Conservation (phyloP, 768 basidiomycete species). For the Tulasnella sp. region DNA sequence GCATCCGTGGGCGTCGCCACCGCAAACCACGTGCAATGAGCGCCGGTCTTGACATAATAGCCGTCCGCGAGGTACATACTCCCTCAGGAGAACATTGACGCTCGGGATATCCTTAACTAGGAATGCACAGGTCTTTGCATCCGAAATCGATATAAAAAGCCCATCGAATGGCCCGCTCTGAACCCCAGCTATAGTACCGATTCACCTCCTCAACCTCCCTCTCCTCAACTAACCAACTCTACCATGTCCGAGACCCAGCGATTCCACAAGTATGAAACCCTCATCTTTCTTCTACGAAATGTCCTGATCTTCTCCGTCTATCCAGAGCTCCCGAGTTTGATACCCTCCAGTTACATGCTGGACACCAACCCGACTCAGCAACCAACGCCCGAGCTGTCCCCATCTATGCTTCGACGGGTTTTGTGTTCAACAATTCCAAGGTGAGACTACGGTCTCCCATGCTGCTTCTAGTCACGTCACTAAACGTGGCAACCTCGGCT, state of each 20-base stretch:
- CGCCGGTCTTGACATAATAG: background rate
- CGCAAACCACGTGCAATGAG: background rate
- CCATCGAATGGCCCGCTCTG: background rate
- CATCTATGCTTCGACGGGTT: slow-evolving; percentile 67
- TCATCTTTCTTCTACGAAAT: background rate
- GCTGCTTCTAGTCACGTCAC: background rate
- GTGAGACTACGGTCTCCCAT: slow-evolving; percentile 30
- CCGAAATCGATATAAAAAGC: background rate
- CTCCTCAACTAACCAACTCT: background rate
- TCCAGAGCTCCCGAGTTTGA: slow-evolving; percentile 57
- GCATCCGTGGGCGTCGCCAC: background rate
- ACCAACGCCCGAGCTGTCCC: slow-evolving; percentile 55
- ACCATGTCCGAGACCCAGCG: background rate
- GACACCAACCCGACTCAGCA: slow-evolving; percentile 41
- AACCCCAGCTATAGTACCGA: background rate
- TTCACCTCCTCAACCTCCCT: background rate
- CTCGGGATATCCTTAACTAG: background rate
- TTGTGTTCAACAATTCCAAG: slow-evolving; percentile 61
- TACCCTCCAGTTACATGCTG: slow-evolving; percentile 72
- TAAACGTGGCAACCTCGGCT: background rate
- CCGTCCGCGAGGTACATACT: background rate
- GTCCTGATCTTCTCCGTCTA: background rate
- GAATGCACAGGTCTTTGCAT: background rate
- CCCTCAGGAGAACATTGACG: background rate
- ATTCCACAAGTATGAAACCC: background rate